phyloP scores from a whole-genome alignment of 2,329 filamentous ascomycete genomes.

The Pseudocercospora ulei region DNA sequence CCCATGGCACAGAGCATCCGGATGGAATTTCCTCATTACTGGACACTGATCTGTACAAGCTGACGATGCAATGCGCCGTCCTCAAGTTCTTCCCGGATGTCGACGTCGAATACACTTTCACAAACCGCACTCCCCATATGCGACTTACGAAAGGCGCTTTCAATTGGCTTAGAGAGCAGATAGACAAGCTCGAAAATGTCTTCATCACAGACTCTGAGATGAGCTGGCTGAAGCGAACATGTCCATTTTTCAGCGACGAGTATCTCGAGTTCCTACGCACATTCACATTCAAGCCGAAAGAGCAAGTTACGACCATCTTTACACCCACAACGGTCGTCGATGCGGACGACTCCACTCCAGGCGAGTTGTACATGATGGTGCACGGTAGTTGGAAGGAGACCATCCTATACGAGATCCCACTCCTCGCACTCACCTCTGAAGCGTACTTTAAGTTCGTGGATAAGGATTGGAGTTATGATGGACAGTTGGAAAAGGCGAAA shows the following conservation, averaged over 20 bases:
- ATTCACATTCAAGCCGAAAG: slow-evolving; percentile 69
- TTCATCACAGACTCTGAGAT: slow-evolving; percentile 70
- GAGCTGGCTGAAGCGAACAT: slow-evolving; percentile 64
- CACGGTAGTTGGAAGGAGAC: slow-evolving; percentile 85
- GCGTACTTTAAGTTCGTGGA: slow-evolving; percentile 97
- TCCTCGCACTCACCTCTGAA: slow-evolving; percentile 84
- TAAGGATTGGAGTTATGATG: slow-evolving; percentile 78
- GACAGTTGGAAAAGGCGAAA: slow-evolving; percentile 75
- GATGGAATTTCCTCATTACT: slow-evolving; percentile 40
- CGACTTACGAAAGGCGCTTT: slow-evolving; percentile 75
- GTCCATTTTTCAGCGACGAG: slow-evolving; percentile 64
- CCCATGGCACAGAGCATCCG: slow-evolving; percentile 20
- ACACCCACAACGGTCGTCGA: slow-evolving; percentile 52
- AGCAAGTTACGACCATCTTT: slow-evolving; percentile 69
- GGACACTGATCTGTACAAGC: slow-evolving; percentile 70
- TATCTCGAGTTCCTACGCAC: slow-evolving; percentile 75
- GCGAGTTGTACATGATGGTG: slow-evolving; percentile 66
- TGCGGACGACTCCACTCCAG: slow-evolving; percentile 46
- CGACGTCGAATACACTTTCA: slow-evolving; percentile 83
- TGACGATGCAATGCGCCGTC: slow-evolving; percentile 98
- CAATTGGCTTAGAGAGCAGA: slow-evolving; percentile 73
- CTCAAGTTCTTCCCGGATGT: slow-evolving; percentile 78
- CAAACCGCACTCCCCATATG: slow-evolving; percentile 90
- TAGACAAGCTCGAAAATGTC: slow-evolving; percentile 74
- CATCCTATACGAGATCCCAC: slow-evolving; percentile 93